Conservation (phyloP, 306 rosid species). For the Aeschynomene evenia region DNA sequence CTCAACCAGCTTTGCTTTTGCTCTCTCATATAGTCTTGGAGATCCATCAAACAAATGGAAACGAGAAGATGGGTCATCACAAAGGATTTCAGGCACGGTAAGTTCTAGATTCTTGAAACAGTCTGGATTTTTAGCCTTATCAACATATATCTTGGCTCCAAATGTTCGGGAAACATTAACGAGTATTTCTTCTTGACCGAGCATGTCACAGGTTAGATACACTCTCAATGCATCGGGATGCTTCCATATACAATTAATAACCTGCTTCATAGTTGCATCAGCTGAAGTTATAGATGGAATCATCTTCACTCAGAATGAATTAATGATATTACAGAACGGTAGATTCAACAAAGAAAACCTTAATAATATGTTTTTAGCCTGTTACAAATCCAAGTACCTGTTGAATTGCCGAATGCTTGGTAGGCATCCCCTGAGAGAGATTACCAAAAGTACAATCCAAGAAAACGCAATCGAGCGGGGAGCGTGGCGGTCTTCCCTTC, state of each 20-base stretch:
- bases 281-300: conserved; percentile 19
- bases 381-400: conserved; percentile 38
- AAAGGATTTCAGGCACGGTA: conserved; percentile 55
- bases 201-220: conserved; percentile 64
- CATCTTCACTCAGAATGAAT: conserved; percentile 2
- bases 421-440: conserved; percentile 53
- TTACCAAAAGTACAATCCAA: conserved; percentile 77
- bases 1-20: conserved; percentile 49
- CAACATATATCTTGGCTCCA: conserved; percentile 71
- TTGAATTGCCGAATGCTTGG: conserved; percentile 54
- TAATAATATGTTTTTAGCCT: background rate
- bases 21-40: conserved; percentile 59
- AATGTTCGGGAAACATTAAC: conserved; percentile 62
- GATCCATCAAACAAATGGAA: conserved; percentile 70
- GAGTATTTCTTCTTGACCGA: conserved; percentile 78
- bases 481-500: conserved; percentile 54
- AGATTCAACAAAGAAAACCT: background rate
- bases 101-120: conserved; percentile 53
- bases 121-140: conserved; percentile 48
- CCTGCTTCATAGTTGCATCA: conserved; percentile 43
- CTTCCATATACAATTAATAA: conserved; percentile 80
- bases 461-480: conserved; percentile 64
- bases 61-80: conserved; percentile 66
- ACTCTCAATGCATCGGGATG: conserved; percentile 66
- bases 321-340: conserved; percentile 13